Evolutionary conservation across 2,329 filamentous ascomycete species (phyloP), one percentile per base, ranked within the genome.

Genomic region (Phoma sp.): DNA sequence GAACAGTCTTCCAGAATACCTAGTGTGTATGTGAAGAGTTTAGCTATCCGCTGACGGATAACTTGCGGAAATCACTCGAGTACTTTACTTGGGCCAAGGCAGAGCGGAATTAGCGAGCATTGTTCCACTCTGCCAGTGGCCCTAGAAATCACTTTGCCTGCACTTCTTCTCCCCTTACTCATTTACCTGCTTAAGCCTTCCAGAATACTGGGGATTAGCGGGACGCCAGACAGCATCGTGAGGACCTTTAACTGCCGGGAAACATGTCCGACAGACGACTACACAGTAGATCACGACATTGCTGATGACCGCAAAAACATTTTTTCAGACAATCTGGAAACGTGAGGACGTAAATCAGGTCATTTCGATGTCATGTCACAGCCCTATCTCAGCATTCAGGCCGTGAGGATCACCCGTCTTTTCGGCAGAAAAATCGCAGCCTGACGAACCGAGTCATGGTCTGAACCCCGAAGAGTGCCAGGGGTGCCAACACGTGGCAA

Each of bases 401-500:
- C 42, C 51, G 51, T 51, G 59, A 57, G 50, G 65, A 71, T 70
- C 62, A 52, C 46, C 61, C 49, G 60, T 57, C 58, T 44, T 55
- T 55, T 55, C 58, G 60, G 64, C 59, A 63, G 55, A 64, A 63
- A 49, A 45, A 50, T 40, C 41, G 46, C 51, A 40, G 45, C 57
- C 41, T 48, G 46, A 46, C 42, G 22, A 30, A 14, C 47, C 60
- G 68, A 72, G 67, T 71, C 70, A 71, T 66, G 61, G 52, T 40
- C 13, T 14, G 49, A 44, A 50, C 47, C 55, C 58, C 65, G 62
- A 65, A 66, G 9, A 58, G 27, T 45, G 57, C 50, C 60, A 65
- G 61, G 61, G 61, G 60, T 57, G 39, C 40, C 52, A 62, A 67
- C 67, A 70, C 67, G 67, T 70, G 67, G 66, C 62, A 65, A 63